These are phyloP conservation scores for Suillus subluteus DNA, from an alignment of 768 basidiomycete species.

Conservation along the genomic window DNA sequence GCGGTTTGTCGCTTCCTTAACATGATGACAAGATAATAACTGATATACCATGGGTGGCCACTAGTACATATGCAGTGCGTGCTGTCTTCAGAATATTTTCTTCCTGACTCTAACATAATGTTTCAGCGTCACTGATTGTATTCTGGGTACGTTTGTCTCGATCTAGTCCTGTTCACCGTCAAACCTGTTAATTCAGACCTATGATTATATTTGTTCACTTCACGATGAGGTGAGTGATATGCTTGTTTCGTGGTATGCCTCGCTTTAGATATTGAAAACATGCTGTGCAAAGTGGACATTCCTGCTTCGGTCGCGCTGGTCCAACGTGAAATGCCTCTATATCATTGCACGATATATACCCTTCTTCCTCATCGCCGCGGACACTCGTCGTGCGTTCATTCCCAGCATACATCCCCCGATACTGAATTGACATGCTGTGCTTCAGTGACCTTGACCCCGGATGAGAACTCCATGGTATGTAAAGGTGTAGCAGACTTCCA, in stretches of 20 bases:
- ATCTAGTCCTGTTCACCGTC: background rate
- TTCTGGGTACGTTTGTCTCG: background rate
- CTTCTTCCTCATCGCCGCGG: background rate
- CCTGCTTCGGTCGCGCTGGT: background rate
- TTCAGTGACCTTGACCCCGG: background rate
- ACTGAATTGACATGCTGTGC: background rate
- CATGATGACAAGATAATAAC: background rate
- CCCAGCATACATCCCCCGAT: background rate
- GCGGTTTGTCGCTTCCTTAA: background rate
- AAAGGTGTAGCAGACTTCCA: background rate
- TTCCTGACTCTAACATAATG: background rate
- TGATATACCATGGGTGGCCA: background rate
- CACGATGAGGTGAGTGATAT: background rate
- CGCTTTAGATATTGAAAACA: background rate
- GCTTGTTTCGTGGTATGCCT: background rate
- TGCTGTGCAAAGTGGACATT: background rate
- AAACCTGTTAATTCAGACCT: background rate
- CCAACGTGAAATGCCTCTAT: background rate
- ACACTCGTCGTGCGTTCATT: background rate
- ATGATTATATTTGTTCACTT: background rate
- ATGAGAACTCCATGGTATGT: background rate
- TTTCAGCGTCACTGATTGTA: background rate
- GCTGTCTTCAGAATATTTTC: background rate
- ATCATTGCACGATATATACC: background rate
- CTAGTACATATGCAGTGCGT: slow-evolving; percentile 3